A percentile compares a stretch with the other conserved stretches of the same genome.
Evolutionary conservation across 441 rosid genomes (phyloP).

Genomic region (Brassica hybrid): DNA sequence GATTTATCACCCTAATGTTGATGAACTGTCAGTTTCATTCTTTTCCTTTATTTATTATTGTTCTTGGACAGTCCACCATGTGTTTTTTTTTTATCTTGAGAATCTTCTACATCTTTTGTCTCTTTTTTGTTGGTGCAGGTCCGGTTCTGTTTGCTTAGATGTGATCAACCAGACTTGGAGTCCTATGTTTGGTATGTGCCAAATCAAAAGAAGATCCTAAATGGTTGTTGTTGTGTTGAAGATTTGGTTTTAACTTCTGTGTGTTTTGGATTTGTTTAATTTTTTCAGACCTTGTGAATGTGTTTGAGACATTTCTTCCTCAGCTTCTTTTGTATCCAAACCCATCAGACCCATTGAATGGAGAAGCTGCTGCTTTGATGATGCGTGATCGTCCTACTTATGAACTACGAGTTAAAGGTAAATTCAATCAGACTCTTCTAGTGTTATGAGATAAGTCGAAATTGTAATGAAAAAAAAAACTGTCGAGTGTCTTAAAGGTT

Average conservation of each 20-base stretch:
- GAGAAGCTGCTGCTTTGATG: slow-evolving; percentile 94
- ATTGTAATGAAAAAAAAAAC: not conserved
- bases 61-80: not conserved
- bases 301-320: slow-evolving; percentile 95
- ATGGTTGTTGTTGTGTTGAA: not conserved
- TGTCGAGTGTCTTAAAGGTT: not conserved
- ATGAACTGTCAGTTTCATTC: slow-evolving; percentile 60
- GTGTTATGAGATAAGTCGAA: not conserved
- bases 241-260: not conserved
- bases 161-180: slow-evolving; percentile 97
- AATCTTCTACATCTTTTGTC: not conserved
- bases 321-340: slow-evolving; percentile 95
- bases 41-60: not conserved
- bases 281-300: slow-evolving; percentile 81
- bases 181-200: slow-evolving; percentile 88
- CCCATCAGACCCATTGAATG: slow-evolving; percentile 92
- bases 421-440: not conserved
- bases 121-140: slow-evolving; percentile 58
- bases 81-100: not conserved
- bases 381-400: slow-evolving; percentile 84
- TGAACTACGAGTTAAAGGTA: slow-evolving; percentile 91
- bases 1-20: slow-evolving; percentile 81
- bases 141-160: slow-evolving; percentile 95
- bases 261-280: slow-evolving; percentile 18
- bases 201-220: not conserved